These are phyloP conservation scores for Verticillium alfalfae DNA, from an alignment of 2,329 filamentous ascomycete species.

Conservation along the genomic window DNA sequence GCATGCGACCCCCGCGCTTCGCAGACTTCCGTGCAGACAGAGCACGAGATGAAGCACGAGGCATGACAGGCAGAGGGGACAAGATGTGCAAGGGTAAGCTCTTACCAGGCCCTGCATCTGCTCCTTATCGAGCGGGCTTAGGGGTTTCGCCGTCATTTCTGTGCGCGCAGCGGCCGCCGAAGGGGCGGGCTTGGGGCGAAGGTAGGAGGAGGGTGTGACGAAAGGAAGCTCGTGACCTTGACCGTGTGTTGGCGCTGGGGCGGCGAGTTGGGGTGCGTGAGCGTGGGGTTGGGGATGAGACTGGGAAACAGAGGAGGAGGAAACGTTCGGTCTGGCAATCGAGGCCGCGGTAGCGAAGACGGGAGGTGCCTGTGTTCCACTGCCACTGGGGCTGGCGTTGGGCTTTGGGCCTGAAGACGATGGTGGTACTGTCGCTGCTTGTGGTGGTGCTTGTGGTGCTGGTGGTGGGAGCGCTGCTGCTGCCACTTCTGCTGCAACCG, in stretches of 20 bases:
- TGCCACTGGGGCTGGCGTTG: constrained; percentile 4
- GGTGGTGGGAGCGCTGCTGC: background rate
- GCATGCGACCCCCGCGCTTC: background rate
- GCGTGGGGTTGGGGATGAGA: background rate
- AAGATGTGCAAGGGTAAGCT: constrained; percentile 1
- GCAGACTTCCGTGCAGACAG: background rate
- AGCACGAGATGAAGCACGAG: constrained; percentile 1
- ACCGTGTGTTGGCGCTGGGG: constrained; percentile 14
- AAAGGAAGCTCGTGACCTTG: constrained; percentile 46
- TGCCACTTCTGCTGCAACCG: background rate
- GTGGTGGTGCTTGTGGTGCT: background rate
- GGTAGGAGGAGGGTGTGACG: constrained; percentile 56
- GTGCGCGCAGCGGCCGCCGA: constrained; percentile 6
- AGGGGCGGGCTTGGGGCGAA: constrained; percentile 28
- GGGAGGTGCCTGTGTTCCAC: constrained; percentile 7
- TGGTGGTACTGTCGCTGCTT: constrained; percentile 6
- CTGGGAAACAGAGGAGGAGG: background rate
- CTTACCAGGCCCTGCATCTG: constrained; percentile 74
- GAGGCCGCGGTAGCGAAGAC: constrained; percentile 13
- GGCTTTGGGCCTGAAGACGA: background rate
- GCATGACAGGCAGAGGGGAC: background rate
- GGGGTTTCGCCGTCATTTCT: constrained; percentile 22
- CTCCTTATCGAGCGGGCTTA: constrained; percentile 65
- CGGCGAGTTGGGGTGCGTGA: constrained; percentile 2
- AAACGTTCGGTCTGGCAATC: constrained; percentile 11